These are phyloP conservation scores for Coffea humblotiana DNA, from an alignment of 305 asterid genomes.

Conservation along the genomic window DNA sequence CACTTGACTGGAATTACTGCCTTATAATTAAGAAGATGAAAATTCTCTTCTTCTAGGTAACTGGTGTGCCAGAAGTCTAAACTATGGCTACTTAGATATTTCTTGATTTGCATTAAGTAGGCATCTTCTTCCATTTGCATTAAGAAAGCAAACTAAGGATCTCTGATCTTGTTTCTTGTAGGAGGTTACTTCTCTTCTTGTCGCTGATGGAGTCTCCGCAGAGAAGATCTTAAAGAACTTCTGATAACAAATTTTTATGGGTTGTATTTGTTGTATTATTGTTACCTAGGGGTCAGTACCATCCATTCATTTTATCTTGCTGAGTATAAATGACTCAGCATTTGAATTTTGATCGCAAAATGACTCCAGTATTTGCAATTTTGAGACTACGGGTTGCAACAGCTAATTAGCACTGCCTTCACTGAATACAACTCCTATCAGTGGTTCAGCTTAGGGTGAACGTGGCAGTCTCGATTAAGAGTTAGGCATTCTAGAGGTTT, in stretches of 20 bases:
- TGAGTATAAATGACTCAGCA: neutral
- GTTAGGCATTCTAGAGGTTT: neutral
- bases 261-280: constrained; percentile 7
- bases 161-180: constrained; percentile 33
- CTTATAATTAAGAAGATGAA: neutral
- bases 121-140: neutral
- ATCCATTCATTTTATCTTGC: neutral
- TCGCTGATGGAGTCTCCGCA: constrained; percentile 60
- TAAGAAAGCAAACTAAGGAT: neutral
- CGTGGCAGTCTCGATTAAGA: neutral
- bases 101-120: neutral
- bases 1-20: neutral
- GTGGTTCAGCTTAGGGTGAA: neutral
- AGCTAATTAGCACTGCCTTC: neutral
- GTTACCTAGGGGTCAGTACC: neutral
- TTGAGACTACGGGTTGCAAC: neutral
- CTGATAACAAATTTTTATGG: constrained; percentile 22
- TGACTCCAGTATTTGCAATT: neutral
- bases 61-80: neutral
- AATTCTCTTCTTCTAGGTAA: neutral
- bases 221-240: constrained; percentile 73
- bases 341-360: neutral
- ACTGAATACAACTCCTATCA: neutral
- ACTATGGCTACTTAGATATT: neutral
- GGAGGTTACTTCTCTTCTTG: constrained; percentile 79